phyloP scores from a whole-genome alignment of 129 eudicot genomes.

The Flaveria robusta region DNA sequence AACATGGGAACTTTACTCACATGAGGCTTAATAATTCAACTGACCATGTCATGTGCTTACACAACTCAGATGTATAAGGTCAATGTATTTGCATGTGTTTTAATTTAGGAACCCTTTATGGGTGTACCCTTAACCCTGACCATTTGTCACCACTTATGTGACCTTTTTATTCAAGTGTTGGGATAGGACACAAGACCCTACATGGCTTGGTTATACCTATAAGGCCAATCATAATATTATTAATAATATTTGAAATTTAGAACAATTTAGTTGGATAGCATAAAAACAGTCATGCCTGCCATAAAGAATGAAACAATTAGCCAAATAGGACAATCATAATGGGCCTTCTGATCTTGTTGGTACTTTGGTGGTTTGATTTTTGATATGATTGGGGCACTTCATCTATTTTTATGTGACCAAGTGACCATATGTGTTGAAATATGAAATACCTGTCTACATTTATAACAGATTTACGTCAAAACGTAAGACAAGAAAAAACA shows the following conservation, averaged over 20 bases:
- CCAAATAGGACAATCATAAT: constrained; percentile 30
- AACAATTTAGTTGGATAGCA: constrained; percentile 21
- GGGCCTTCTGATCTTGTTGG: constrained; percentile 8
- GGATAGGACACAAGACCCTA: constrained; percentile 28
- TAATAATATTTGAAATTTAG: constrained; percentile 24
- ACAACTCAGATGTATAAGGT: constrained; percentile 37
- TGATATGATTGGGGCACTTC: not conserved
- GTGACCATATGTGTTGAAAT: not conserved
- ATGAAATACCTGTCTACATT: not conserved
- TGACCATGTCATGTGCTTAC: constrained; percentile 28
- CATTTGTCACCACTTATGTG: constrained; percentile 30
- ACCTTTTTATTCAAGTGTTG: constrained; percentile 20
- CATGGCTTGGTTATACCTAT: constrained; percentile 17
- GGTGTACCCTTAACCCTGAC: constrained; percentile 29
- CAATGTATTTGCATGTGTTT: constrained; percentile 31
- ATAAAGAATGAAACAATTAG: constrained; percentile 38
- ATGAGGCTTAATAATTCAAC: too few species aligned
- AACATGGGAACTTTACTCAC: too few species aligned
- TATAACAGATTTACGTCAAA: too few species aligned
- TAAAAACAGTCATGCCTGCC: constrained; percentile 26
- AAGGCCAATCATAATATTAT: constrained; percentile 18
- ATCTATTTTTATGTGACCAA: not conserved
- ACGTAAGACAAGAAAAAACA: too few species aligned
- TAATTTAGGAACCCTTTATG: constrained; percentile 30
- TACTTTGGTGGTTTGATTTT: not conserved